Base-by-base conservation (phyloP, 768 basidiomycete genomes). In the Mycena crocata region DNA sequence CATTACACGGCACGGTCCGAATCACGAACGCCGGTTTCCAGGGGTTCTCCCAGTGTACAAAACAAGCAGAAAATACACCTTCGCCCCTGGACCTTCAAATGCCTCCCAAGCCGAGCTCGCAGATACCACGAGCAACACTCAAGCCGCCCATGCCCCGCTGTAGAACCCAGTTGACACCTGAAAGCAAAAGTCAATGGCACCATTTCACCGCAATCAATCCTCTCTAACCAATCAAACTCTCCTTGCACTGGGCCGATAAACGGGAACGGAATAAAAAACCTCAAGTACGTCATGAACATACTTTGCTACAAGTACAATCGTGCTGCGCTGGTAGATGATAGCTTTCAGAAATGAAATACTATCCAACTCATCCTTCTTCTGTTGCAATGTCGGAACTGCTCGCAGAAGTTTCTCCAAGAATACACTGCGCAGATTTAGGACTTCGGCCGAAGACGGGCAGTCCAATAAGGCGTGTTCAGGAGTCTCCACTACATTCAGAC, bases 381-480 rank as follows among this genome's bases (percentile, higher is more conserved):
- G 8, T 9, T 21, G 40, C 21, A 10, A 19, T 13, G 14, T 19
- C 17, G 40, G 8, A 42, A 42, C 40, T 17, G 40, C 17, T 42
- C 40, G 17, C 40, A 42, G 40, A 42, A 42, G 17, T 42, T 19
- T 42, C 5, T 42, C 10, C 40, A 42, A 21, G 40, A 42, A 45
- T 24, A 26, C 7, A 45, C 6, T 23, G 44, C 23, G 24, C 44
- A 45, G 7, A 23, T 45, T 26, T 8, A 45, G 7, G 14, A 45
- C 44, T 24, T 8, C 24, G 5, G n/a, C 9, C n/a, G 44, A 45
- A 4, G 44, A n/a, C 3, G 9, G 30, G 30, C 48, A 49, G 30
- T 49, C 28, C 30, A 49, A 19, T 49, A 50, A n/a, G 21, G 51
- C 51, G 44, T 62, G 61, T 54, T 62, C 61, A 2, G 51, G 60